Evolutionary conservation across 2,329 filamentous ascomycete species (phyloP), one percentile per base, ranked within the genome.

Genomic region (Epichloe baconii): DNA sequence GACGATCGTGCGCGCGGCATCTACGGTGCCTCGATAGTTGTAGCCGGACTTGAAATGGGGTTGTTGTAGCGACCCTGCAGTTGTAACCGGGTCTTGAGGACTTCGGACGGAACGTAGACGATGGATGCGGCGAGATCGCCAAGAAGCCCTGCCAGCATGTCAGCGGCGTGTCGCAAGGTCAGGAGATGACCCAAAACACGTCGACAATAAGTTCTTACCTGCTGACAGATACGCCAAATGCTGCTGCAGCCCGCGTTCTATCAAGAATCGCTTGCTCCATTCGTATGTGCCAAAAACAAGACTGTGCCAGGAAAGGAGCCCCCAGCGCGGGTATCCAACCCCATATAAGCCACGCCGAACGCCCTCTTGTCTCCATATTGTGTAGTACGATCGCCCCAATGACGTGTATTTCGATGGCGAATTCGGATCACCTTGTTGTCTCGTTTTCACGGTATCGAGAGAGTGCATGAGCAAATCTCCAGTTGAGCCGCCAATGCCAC

Each of bases 401-500:
- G 88, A 91, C 11, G 86, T 85, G 70, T 98, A 98, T 70, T 87
- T 95, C 1, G 93, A 86, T 21, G 93, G 93, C 54, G 95, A 79
- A 65, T 93, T 85, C 44, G 91, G 90, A 63, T 97, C 93, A 62
- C 91, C 93, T 70, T 98, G 93, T 67, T 98, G 94, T 59, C 93
- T 81, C 45, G 93, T 98, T 72, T 98, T 98, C 61, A 98, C 93
- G 1, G 93, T 98, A 68, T 98, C 93, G 63, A 98, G 79, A 44
- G 91, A 97, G 72, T 98, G 93, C 93, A 98, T 98, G 58, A 98
- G 74, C 78, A 98, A 86, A 68, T 98, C 93, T 53, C 94, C 93
- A 51, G 86, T 94, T 15, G 87, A 90, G 49, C 93, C 93, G 63
- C 94, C 93, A 49, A 94, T 74, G 54, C 91, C 93, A 63, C 93